Conservation (phyloP, 495 filamentous ascomycete species). For the Staphylotrichum longicolle region DNA sequence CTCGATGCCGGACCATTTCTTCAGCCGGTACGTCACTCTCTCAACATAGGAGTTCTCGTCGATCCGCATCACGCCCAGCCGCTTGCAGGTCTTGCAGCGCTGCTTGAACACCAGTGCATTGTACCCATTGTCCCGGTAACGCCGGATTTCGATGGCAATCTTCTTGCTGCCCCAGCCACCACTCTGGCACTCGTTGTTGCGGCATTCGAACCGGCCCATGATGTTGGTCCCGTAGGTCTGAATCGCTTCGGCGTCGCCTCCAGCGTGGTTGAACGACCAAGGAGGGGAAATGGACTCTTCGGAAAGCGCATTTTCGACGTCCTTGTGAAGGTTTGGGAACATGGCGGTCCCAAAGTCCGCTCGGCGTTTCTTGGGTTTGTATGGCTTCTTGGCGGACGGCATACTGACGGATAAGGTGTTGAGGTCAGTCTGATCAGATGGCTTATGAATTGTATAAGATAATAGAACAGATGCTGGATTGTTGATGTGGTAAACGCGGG, state of each 20-base stretch:
- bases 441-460: too few species aligned
- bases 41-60: conserved; percentile 33
- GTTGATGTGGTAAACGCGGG: background rate
- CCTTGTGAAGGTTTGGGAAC: conserved; percentile 9
- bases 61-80: conserved; percentile 26
- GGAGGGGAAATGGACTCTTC: background rate
- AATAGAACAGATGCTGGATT: background rate
- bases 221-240: conserved; percentile 27
- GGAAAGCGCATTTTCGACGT: background rate
- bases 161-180: conserved; percentile 33
- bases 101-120: conserved; percentile 34
- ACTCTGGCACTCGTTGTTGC: conserved; percentile 22
- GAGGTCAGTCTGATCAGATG: background rate
- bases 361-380: background rate
- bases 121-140: conserved; percentile 32
- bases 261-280: background rate
- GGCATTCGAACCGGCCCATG: conserved; percentile 32
- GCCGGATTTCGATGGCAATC: too few species aligned
- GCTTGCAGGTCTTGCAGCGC: conserved; percentile 28
- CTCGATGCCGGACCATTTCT: conserved; percentile 31
- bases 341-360: background rate
- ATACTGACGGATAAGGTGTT: background rate
- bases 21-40: conserved; percentile 32
- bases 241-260: background rate
- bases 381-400: background rate